Evolutionary conservation across 805 yeast species (phyloP), one percentile per base, ranked within the genome.

Genomic region (Pichia insulana): DNA sequence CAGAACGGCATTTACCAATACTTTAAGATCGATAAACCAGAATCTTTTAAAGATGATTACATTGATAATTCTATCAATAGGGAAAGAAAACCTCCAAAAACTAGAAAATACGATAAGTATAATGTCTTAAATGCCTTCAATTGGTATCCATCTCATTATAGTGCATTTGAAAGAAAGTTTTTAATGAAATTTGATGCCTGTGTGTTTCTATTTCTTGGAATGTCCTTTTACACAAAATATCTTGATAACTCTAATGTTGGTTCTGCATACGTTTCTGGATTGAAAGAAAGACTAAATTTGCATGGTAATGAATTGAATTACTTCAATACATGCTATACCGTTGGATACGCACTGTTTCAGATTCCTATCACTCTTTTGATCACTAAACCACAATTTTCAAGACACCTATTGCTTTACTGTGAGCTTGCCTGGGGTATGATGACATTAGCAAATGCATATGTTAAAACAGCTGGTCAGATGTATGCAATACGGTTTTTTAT

Each of bases 401-500:
- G 71, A 47, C 53, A 43, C 31, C 71, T 50, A 69, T 80, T 56
- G 68, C 74, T 26, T 57, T 74, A 37, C 59, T 71, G 8, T 77
- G 92, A 83, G 54, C 51, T 81, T 31, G 65, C 74, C 30, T 83
- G 88, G 89, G 73, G 85, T 1, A 62, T 80, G 41, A 69, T 81
- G 44, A 81, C 88, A 2, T 64, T 80, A 34, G 70, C 72, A 11
- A 65, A 74, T 36, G 78, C 69, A 53, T 68, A 67, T 49, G 77
- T 75, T 11, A 62, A 69, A 18, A 67, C 64, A 10, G 72, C 73
- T 13, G 60, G 64, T 2, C 75, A 74, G 30, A 61, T 84, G 31
- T 73, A 76, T 56, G 86, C 74, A 1, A 60, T 78, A 34, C 63
- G 92, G 40, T 83, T 83, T 52, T 68, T 83, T 33, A 68, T 82